phyloP scores from a whole-genome alignment of 306 rosid genomes.

The Cercis canadensis region DNA sequence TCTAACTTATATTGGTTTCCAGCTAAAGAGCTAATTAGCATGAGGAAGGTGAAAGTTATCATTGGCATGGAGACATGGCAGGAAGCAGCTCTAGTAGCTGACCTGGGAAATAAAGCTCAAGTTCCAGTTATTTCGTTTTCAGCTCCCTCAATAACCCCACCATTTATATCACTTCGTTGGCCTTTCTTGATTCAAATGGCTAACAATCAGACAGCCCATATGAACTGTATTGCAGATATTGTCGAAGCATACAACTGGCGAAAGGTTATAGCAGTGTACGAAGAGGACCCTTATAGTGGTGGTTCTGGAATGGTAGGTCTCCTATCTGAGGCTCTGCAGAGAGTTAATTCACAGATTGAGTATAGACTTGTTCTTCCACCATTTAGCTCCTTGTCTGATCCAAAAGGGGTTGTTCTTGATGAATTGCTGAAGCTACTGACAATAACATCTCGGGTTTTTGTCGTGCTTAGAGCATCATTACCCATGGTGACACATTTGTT shows the following conservation, averaged over 20 bases:
- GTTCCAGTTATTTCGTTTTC: no score
- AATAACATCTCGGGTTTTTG: constrained; percentile 57
- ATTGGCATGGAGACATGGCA: constrained; percentile 64
- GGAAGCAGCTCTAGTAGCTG: no score
- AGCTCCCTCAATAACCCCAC: no score
- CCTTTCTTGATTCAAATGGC: constrained; percentile 64
- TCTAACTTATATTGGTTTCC: constrained; percentile 31
- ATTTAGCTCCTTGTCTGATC: constrained; percentile 50
- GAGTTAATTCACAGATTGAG: constrained; percentile 55
- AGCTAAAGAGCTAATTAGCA: constrained; percentile 53
- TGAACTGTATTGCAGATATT: constrained; percentile 61
- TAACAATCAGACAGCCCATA: constrained; percentile 35
- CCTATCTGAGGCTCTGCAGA: constrained; percentile 64
- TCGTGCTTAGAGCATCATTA: constrained; percentile 61
- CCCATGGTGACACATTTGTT: constrained; percentile 59
- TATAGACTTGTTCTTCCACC: constrained; percentile 58
- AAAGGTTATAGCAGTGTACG: constrained; percentile 55
- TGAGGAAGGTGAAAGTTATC: constrained; percentile 45
- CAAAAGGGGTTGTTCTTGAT: constrained; percentile 53
- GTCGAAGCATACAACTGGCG: constrained; percentile 38
- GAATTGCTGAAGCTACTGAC: constrained; percentile 49
- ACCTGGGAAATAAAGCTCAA: no score
- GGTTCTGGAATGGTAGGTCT: constrained; percentile 54
- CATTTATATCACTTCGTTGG: no score
- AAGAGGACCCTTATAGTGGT: constrained; percentile 52